A percentile compares a stretch with the other conserved stretches of the same genome.
phyloP scores from a whole-genome alignment of 768 basidiomycete genomes.

The Podaxis sp. region DNA sequence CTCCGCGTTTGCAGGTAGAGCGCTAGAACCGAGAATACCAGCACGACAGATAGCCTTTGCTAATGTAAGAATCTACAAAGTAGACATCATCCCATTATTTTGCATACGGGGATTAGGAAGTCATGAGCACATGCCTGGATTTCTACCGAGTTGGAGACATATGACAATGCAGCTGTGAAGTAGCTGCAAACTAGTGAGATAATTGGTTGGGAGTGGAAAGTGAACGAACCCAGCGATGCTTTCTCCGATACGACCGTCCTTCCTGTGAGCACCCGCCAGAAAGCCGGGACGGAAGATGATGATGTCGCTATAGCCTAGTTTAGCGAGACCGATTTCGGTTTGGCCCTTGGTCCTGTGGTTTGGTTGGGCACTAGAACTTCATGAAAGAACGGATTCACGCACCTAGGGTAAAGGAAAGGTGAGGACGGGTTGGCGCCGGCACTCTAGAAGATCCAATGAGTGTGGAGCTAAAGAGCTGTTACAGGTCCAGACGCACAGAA shows the following conservation, averaged over 20 bases:
- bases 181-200: constrained; percentile 25
- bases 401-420: constrained; percentile 51
- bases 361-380: constrained; percentile 1
- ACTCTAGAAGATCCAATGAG: constrained; percentile 32
- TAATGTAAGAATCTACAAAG: constrained; percentile 45
- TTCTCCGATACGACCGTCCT: constrained; percentile 39
- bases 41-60: constrained; percentile 54
- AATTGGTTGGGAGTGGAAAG: background rate
- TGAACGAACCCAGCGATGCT: constrained; percentile 37
- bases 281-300: constrained; percentile 66
- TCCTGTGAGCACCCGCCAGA: constrained; percentile 48
- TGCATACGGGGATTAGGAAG: background rate
- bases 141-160: constrained; percentile 34
- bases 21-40: constrained; percentile 51
- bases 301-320: constrained; percentile 66
- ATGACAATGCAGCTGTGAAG: constrained; percentile 35
- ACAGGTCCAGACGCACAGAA: constrained; percentile 46
- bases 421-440: constrained; percentile 48
- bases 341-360: constrained; percentile 63
- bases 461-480: background rate
- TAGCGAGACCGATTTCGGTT: constrained; percentile 67
- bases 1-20: constrained; percentile 40
- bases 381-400: constrained; percentile 10
- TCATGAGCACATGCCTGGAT: constrained; percentile 39
- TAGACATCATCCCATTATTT: background rate